A percentile compares a stretch with the other conserved stretches of the same genome.
Evolutionary conservation across 2,329 filamentous ascomycete genomes (phyloP).

Genomic region (Cadophora luteo-olivacea): DNA sequence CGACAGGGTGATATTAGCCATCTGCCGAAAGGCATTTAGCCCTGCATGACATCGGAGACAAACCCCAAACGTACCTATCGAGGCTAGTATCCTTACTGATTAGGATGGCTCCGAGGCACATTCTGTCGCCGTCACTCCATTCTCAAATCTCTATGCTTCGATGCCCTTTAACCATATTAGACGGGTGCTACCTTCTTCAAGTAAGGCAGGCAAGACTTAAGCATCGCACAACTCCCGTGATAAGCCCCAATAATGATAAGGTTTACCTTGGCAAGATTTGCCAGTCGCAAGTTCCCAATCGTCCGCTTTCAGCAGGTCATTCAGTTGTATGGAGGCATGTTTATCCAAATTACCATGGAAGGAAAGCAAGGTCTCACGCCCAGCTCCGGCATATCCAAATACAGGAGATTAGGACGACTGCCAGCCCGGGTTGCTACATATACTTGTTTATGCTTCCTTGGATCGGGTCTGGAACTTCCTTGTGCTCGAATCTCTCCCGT

Average conservation of each 20-base stretch:
- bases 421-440: not conserved
- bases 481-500: not conserved
- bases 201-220: not conserved
- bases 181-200: conserved; percentile 2
- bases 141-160: not conserved
- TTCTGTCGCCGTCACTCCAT: not conserved
- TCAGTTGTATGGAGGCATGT: not conserved
- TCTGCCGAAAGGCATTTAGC: conserved; percentile 2
- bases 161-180: conserved; percentile 8
- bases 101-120: not conserved
- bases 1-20: conserved; percentile 7
- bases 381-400: conserved; percentile 3
- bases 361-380: conserved; percentile 1
- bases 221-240: conserved; percentile 4
- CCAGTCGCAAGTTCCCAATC: not conserved
- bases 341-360: conserved; percentile 8
- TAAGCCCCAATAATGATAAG: conserved; percentile 4
- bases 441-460: not conserved
- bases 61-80: not conserved
- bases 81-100: not conserved
- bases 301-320: not conserved
- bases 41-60: conserved; percentile 11
- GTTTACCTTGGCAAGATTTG: not conserved
- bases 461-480: not conserved
- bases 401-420: not conserved